Base-by-base conservation (phyloP, 73 alveolate species). In the Breviolum minutum region DNA sequence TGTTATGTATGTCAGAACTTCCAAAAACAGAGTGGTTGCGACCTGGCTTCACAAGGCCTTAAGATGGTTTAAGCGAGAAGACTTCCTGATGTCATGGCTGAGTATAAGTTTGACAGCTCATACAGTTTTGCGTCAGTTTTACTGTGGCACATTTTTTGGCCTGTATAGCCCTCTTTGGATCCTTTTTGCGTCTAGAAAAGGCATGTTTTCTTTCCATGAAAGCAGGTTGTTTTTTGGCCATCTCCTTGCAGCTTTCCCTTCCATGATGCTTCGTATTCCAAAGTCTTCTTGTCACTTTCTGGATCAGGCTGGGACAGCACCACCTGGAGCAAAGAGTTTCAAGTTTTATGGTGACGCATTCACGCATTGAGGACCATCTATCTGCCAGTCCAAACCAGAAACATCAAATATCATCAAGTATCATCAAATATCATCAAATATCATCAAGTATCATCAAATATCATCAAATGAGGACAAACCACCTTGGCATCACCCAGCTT, bases 211-310 rank as follows among this genome's bases (percentile, higher is more conserved):
- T 40, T 40, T 40, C 54, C 54, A 40, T 40, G 54, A 40, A 40
- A 40, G 54, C 54, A 40, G 54, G 3, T 40, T 40, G n/a, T 40
- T 40, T 3, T 20, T 22, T 8, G 32, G 70, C 74, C 22, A 16
- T 8, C 54, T 85, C 94, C 94, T 85, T 62, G 94, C 94, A 85
- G 27, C 79, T 85, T 85, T 63, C 94, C 94, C 94, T 85, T 85
- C 94, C 94, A 85, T n/a, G 94, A 85, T 60, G 94, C 97, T 80
- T 92, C 97, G 63, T 80, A 92, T 68, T 92, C 97, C 84, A 92
- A 62, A 17, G 87, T 74, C 64, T 80, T 92, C 81, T 92, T 92
- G 63, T 92, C 97, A 48, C 81, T 73, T 64, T 92, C 97, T 9
- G 97, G 97, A 32, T 92, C 97, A 16, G 97, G 97, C 61, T 92